These are phyloP conservation scores for Onygenales sp. DNA, from an alignment of 2,329 filamentous ascomycete genomes.

Conservation along the genomic window DNA sequence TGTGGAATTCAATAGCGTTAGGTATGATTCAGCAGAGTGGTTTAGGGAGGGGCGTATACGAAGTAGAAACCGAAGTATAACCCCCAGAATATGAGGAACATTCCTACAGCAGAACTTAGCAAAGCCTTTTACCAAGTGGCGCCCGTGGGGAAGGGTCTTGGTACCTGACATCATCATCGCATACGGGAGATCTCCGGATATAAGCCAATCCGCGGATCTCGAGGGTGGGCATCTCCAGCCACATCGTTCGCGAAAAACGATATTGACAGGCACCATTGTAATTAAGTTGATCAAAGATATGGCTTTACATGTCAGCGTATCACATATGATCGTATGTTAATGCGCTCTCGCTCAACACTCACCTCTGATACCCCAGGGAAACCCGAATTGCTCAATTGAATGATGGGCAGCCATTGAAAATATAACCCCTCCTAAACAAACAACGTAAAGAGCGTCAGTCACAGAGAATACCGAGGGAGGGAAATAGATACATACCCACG, in stretches of 20 bases:
- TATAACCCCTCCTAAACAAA: conserved; percentile 17
- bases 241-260: conserved; percentile 9
- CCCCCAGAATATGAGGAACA: conserved; percentile 23
- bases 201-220: conserved; percentile 7
- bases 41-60: not conserved
- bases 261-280: conserved; percentile 10
- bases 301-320: conserved; percentile 1
- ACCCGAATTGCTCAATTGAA: conserved; percentile 21
- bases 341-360: conserved; percentile 8
- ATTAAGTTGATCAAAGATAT: conserved; percentile 15
- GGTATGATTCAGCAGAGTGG: not conserved
- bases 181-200: conserved; percentile 11
- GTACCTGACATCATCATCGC: conserved; percentile 18
- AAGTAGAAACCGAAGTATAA: conserved; percentile 25
- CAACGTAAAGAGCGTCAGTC: not conserved
- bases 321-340: not conserved
- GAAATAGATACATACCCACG: conserved; percentile 13
- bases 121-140: no score
- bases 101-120: conserved; percentile 1
- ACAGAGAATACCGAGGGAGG: not conserved
- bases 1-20: conserved; percentile 1
- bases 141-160: not conserved
- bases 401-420: conserved; percentile 22
- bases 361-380: conserved; percentile 21
- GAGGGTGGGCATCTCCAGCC: not conserved